These are phyloP conservation scores for Harrya chromipes DNA, from an alignment of 768 basidiomycete species.

Conservation along the genomic window DNA sequence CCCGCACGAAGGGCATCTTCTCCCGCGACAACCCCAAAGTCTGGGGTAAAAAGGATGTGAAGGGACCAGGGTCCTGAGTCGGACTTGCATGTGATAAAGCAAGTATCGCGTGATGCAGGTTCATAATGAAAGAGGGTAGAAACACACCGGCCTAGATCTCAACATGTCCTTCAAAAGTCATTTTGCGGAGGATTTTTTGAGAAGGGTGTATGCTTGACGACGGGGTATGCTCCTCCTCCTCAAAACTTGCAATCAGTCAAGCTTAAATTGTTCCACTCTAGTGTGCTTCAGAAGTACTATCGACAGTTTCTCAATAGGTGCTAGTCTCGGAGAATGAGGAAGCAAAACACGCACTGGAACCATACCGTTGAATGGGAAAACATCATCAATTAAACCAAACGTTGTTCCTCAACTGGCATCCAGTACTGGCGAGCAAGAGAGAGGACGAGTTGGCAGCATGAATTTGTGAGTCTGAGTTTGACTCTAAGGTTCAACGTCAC, in stretches of 20 bases:
- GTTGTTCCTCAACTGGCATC: no score
- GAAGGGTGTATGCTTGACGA: background rate
- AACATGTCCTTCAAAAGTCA: background rate
- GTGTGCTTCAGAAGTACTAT: background rate
- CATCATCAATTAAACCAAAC: no score
- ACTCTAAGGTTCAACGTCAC: background rate
- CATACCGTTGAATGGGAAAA: no score
- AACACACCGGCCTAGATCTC: slow-evolving; percentile 14
- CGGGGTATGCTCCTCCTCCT: background rate
- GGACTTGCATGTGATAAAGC: slow-evolving; percentile 4
- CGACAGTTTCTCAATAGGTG: background rate
- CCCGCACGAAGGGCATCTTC: background rate
- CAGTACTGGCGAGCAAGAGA: background rate
- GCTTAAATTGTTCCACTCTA: background rate
- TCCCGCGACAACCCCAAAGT: background rate
- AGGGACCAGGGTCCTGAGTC: slow-evolving; percentile 2
- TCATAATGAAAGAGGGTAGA: slow-evolving; percentile 5
- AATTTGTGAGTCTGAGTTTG: slow-evolving; percentile 1
- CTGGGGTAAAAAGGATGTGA: background rate
- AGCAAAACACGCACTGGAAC: no score
- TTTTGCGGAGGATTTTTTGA: background rate
- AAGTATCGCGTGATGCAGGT: slow-evolving; percentile 5
- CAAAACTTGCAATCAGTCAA: background rate
- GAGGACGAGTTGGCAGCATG: background rate
- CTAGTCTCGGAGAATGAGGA: no score